Percentiles rank a stretch among this genome's conserved stretches.
Evolutionary conservation across 202 grass and related monocot species (phyloP).

Genomic region (Brachypodium distachyon): DNA sequence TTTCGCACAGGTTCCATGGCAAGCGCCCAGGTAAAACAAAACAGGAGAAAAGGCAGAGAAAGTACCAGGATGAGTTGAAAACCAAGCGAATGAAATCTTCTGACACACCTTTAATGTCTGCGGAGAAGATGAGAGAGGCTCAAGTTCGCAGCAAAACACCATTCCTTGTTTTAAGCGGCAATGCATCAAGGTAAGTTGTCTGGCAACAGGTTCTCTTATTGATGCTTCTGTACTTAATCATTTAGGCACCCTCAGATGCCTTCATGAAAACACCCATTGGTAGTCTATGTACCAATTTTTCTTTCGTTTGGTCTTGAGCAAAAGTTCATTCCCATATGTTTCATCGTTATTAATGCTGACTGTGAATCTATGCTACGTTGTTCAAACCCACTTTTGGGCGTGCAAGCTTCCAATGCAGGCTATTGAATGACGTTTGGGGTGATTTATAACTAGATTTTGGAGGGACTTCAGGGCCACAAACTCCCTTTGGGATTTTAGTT

Average conservation of each 20-base stretch:
- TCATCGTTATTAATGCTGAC: not conserved
- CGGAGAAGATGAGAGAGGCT: constrained; percentile 88
- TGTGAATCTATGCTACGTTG: not conserved
- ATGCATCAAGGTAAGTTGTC: constrained; percentile 49
- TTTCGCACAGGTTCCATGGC: constrained; percentile 90
- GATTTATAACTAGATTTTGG: not conserved
- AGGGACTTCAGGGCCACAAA: not conserved
- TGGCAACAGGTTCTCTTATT: not conserved
- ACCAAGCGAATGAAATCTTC: constrained; percentile 80
- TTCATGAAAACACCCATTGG: not conserved
- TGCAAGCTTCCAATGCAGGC: not conserved
- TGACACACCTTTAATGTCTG: constrained; percentile 51
- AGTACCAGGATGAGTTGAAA: constrained; percentile 79
- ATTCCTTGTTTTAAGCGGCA: constrained; percentile 68
- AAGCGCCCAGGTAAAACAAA: constrained; percentile 80
- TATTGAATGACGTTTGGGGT: not conserved
- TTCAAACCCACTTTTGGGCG: not conserved
- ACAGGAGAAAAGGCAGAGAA: constrained; percentile 69
- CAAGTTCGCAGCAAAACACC: constrained; percentile 57
- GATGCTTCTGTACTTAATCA: not conserved
- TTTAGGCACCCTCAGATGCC: not conserved
- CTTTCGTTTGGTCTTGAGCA: not conserved
- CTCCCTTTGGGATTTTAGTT: not conserved
- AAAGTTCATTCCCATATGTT: not conserved
- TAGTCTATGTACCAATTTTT: not conserved